Evolutionary conservation across 176 grass and related monocot species (phyloP).

Genomic region (Alopecurus myosuroides): DNA sequence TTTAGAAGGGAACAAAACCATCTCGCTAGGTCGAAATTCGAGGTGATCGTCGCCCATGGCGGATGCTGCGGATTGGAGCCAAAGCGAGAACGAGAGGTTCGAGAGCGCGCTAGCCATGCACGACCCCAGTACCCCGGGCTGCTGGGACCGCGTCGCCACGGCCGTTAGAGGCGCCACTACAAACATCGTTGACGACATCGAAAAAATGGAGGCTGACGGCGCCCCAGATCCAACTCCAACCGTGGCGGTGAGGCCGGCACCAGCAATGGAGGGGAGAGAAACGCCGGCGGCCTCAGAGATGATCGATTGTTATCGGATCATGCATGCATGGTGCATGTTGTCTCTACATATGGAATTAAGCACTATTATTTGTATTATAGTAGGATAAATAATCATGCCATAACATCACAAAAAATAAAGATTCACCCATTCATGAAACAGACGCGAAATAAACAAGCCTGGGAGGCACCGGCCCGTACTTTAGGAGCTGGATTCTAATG

Average conservation of each 20-base stretch:
- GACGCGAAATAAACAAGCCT: no score
- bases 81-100: conserved; percentile 44
- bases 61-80: conserved; percentile 24
- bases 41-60: no score
- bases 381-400: no score
- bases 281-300: not conserved
- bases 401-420: no score
- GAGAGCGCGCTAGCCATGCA: conserved; percentile 52
- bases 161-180: conserved; percentile 52
- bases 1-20: not conserved
- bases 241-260: not conserved
- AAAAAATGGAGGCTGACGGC: conserved; percentile 22
- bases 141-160: conserved; percentile 55
- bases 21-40: no score
- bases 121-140: conserved; percentile 25
- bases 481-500: no score
- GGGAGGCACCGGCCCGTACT: no score
- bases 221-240: not conserved
- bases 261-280: not conserved
- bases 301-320: not conserved
- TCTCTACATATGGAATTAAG: no score
- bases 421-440: no score
- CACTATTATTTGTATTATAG: no score
- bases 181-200: conserved; percentile 23
- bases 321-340: not conserved